Percentiles rank a stretch among this genome's conserved stretches.
phyloP scores from a whole-genome alignment of 352 stramenopile genomes.

The Phytophthora palmivora region DNA sequence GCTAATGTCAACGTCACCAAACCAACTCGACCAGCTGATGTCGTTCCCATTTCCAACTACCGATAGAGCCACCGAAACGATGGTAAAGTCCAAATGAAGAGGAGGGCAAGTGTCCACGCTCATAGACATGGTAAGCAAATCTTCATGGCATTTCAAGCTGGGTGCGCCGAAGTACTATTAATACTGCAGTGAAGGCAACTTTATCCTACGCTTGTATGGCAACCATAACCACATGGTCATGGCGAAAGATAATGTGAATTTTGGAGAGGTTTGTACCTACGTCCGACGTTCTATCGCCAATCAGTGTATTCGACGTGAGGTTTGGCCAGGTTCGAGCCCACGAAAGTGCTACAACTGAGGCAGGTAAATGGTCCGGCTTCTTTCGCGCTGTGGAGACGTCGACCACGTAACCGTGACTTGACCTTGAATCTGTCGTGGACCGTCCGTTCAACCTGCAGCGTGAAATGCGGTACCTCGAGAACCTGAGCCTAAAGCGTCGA shows the following conservation, averaged over 20 bases:
- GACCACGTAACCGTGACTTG: no score
- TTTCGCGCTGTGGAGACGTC: no score
- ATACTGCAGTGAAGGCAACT: background rate
- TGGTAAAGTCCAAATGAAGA: slow-evolving; percentile 20
- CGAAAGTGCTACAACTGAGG: no score
- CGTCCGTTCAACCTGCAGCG: no score
- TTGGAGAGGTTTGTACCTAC: slow-evolving; percentile 16
- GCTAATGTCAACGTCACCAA: slow-evolving; percentile 1
- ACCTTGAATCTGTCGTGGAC: no score
- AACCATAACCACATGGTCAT: slow-evolving; percentile 6
- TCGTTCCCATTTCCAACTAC: slow-evolving; percentile 14
- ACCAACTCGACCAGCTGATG: slow-evolving; percentile 6
- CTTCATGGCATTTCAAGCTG: slow-evolving; percentile 24
- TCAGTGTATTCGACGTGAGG: no score
- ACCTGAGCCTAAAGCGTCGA: no score
- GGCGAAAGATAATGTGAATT: slow-evolving; percentile 28
- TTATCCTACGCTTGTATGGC: slow-evolving; percentile 1
- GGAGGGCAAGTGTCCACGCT: slow-evolving; percentile 9
- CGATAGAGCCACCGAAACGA: slow-evolving; percentile 21
- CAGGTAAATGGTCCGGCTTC: no score
- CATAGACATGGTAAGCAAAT: slow-evolving; percentile 32
- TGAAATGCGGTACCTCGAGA: no score
- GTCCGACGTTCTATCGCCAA: no score
- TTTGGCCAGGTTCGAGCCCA: no score
- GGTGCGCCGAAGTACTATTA: no score